Evolutionary conservation across 441 rosid genomes (phyloP).

Genomic region (Dalechampia spathulata): DNA sequence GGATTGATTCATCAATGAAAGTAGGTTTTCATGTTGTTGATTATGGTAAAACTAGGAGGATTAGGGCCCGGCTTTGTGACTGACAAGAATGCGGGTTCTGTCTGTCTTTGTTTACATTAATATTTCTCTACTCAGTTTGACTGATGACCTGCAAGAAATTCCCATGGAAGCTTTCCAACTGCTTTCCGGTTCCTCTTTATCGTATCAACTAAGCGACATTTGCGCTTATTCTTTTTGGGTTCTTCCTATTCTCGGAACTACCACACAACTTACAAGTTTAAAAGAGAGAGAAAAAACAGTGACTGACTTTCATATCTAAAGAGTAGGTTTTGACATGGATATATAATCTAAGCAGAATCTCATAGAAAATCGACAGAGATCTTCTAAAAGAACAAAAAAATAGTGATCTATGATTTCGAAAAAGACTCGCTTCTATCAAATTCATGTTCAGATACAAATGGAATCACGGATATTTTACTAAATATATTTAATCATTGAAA

Average conservation of each 20-base stretch:
- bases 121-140: slow-evolving; percentile 17
- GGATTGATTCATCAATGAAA: background rate
- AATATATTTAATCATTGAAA: too few relatives aligned
- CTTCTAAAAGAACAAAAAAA: too few relatives aligned
- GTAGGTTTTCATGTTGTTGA: background rate
- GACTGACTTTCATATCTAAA: slow-evolving; percentile 3
- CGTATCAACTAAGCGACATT: slow-evolving; percentile 51
- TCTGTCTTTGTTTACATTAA: slow-evolving; percentile 18
- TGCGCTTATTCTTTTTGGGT: slow-evolving; percentile 35
- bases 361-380: too few relatives aligned
- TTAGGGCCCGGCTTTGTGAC: slow-evolving; percentile 20
- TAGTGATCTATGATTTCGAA: too few relatives aligned
- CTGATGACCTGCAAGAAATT: slow-evolving; percentile 42
- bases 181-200: slow-evolving; percentile 67
- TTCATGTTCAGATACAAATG: too few relatives aligned
- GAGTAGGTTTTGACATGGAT: background rate
- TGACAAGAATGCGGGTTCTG: slow-evolving; percentile 34
- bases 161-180: slow-evolving; percentile 60
- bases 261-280: slow-evolving; percentile 27
- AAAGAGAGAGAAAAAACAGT: slow-evolving; percentile 10
- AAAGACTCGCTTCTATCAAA: too few relatives aligned
- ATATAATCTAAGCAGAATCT: too few relatives aligned
- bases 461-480: too few relatives aligned
- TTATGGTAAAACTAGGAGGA: slow-evolving; percentile 6
- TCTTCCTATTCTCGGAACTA: slow-evolving; percentile 52